Evolutionary conservation across 1,284 basidiomycete species (phyloP).

Genomic region (Fomitiporia mediterranea): DNA sequence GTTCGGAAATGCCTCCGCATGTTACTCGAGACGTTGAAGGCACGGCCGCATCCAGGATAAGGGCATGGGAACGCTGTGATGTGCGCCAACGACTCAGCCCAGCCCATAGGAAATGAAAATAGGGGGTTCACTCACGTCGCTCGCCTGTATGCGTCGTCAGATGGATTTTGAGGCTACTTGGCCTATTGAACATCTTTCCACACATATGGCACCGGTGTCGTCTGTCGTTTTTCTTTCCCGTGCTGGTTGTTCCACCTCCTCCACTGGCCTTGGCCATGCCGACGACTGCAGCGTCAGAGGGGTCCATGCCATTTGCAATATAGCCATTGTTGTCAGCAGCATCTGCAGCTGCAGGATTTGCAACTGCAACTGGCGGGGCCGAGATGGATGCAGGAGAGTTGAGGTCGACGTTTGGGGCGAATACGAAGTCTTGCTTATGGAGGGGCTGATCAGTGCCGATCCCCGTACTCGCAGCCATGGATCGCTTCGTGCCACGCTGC

Average conservation of each 20-base stretch:
- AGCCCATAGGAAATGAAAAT: background rate
- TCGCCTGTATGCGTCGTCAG: conserved; percentile 77
- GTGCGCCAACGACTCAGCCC: background rate
- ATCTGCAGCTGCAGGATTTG: no score
- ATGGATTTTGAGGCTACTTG: conserved; percentile 71
- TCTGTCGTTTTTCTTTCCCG: conserved; percentile 32
- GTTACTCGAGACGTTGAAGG: conserved; percentile 42
- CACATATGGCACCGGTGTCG: conserved; percentile 64
- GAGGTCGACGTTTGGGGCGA: background rate
- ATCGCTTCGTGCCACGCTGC: background rate
- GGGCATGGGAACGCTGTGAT: conserved; percentile 26
- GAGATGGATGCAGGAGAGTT: background rate
- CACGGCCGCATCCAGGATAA: conserved; percentile 36
- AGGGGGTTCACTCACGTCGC: conserved; percentile 50
- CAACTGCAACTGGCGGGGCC: background rate
- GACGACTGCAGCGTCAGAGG: background rate
- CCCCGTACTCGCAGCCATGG: background rate
- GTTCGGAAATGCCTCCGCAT: conserved; percentile 39
- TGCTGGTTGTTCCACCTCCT: background rate
- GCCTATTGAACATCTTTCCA: conserved; percentile 69
- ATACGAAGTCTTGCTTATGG: background rate
- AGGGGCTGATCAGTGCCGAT: background rate
- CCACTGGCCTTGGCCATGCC: background rate
- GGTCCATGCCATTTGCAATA: background rate
- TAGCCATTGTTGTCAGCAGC: background rate